phyloP scores from a whole-genome alignment of 192 early-diverging fungal genomes.

The Umbelopsis isabellina region DNA sequence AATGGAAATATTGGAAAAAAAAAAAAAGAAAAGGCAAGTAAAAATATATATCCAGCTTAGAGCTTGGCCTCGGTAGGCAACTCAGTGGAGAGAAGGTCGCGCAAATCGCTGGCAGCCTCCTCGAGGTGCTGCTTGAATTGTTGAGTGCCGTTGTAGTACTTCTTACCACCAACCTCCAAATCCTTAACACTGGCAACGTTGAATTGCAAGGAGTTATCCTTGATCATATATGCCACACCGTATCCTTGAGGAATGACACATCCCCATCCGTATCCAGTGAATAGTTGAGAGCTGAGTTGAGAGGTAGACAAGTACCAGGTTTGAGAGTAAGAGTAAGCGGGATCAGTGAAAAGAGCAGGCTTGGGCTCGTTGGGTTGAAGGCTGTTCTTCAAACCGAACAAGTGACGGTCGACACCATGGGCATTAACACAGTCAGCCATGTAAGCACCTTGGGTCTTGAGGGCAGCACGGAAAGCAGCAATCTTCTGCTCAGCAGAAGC shows the following conservation, averaged over 20 bases:
- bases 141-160: conserved; percentile 57
- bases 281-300: conserved; percentile 85
- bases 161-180: conserved; percentile 55
- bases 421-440: conserved; percentile 82
- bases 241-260: conserved; percentile 90
- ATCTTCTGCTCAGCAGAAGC: conserved; percentile 58
- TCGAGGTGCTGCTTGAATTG: conserved; percentile 80
- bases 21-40: no score
- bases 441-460: conserved; percentile 78
- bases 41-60: conserved; percentile 41
- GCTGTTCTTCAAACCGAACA: conserved; percentile 81
- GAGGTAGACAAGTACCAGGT: conserved; percentile 95
- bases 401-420: conserved; percentile 89
- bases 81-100: conserved; percentile 65
- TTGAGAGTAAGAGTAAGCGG: conserved; percentile 73
- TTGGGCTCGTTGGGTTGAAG: conserved; percentile 74
- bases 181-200: conserved; percentile 79
- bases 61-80: conserved; percentile 67
- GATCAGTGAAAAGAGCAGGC: conserved; percentile 88
- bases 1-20: no score
- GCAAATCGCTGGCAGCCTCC: conserved; percentile 89
- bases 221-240: conserved; percentile 94
- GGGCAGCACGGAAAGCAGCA: conserved; percentile 72
- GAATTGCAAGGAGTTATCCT: conserved; percentile 82
- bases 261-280: conserved; percentile 83